Percentiles rank a stretch among this genome's conserved stretches.
Evolutionary conservation across 2,329 filamentous ascomycete species (phyloP).

Genomic region (Clarireedia homoeocarpa): DNA sequence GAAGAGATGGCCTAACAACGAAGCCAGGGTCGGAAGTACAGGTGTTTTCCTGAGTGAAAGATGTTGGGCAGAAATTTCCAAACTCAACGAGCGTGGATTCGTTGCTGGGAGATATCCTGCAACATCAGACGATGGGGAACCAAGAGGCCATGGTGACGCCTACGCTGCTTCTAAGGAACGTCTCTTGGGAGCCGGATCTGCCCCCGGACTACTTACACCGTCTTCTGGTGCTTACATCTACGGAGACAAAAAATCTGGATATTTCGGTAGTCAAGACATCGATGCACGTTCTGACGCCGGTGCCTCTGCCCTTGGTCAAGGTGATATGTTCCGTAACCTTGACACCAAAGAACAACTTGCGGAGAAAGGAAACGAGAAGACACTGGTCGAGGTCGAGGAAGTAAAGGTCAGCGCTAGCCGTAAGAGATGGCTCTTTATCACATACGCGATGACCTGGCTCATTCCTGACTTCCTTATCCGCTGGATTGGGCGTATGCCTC

Average conservation of each 20-base stretch:
- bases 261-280: constrained; percentile 61
- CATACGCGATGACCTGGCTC: constrained; percentile 78
- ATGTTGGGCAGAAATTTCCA: constrained; percentile 87
- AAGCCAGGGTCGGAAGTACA: constrained; percentile 83
- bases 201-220: constrained; percentile 40
- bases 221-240: constrained; percentile 55
- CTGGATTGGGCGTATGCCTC: constrained; percentile 72
- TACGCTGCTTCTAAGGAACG: constrained; percentile 58
- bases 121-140: constrained; percentile 53
- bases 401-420: constrained; percentile 68
- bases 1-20: constrained; percentile 85
- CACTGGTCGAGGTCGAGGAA: constrained; percentile 85
- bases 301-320: constrained; percentile 79
- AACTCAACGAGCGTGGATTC: constrained; percentile 56
- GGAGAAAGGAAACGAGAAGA: constrained; percentile 87
- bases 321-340: constrained; percentile 97
- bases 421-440: constrained; percentile 83
- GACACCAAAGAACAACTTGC: constrained; percentile 92
- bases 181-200: constrained; percentile 35
- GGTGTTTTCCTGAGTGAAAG: constrained; percentile 93
- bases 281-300: constrained; percentile 89
- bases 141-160: constrained; percentile 46
- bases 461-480: constrained; percentile 79
- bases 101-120: constrained; percentile 45
- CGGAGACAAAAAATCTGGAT: constrained; percentile 68